phyloP scores from a whole-genome alignment of 2,329 filamentous ascomycete genomes.

The Teratosphaeria pseudoeucalypti region DNA sequence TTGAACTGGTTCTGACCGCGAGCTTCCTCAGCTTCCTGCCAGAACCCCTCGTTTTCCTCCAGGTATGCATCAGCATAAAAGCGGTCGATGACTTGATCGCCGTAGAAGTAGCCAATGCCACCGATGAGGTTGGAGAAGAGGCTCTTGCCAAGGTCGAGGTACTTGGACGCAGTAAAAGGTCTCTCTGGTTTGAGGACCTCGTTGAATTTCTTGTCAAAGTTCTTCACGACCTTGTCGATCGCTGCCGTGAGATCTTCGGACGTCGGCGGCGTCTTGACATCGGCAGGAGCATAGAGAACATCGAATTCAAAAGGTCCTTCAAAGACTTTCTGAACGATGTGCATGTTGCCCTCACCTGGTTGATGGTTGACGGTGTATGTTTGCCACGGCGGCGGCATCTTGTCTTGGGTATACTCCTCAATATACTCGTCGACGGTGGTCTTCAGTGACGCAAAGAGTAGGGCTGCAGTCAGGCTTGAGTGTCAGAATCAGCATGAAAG shows the following conservation, averaged over 20 bases:
- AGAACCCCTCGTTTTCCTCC: conserved; percentile 90
- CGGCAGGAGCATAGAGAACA: conserved; percentile 74
- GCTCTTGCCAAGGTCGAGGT: conserved; percentile 70
- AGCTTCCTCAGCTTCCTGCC: conserved; percentile 80
- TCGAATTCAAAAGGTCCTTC: conserved; percentile 87
- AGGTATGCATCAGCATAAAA: conserved; percentile 90
- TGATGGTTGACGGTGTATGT: conserved; percentile 67
- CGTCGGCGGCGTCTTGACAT: conserved; percentile 27
- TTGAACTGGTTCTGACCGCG: conserved; percentile 57
- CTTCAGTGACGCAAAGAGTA: conserved; percentile 55
- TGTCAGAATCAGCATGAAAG: conserved; percentile 31
- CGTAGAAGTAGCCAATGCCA: conserved; percentile 91
- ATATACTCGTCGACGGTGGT: conserved; percentile 50
- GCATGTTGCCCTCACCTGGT: conserved; percentile 64
- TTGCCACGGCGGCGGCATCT: conserved; percentile 72
- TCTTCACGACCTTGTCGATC: conserved; percentile 54
- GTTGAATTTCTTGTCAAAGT: conserved; percentile 66
- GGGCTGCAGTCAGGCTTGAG: conserved; percentile 35
- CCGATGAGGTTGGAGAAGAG: conserved; percentile 92
- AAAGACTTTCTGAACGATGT: conserved; percentile 85
- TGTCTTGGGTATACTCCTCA: conserved; percentile 50
- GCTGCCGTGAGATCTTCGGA: conserved; percentile 57
- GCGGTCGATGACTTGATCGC: conserved; percentile 76
- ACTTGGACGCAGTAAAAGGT: conserved; percentile 62
- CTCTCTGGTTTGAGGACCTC: conserved; percentile 61